A percentile compares a stretch with the other conserved stretches of the same genome.
phyloP scores from a whole-genome alignment of 208 protist species.

The Sergeia podlipaevii region DNA sequence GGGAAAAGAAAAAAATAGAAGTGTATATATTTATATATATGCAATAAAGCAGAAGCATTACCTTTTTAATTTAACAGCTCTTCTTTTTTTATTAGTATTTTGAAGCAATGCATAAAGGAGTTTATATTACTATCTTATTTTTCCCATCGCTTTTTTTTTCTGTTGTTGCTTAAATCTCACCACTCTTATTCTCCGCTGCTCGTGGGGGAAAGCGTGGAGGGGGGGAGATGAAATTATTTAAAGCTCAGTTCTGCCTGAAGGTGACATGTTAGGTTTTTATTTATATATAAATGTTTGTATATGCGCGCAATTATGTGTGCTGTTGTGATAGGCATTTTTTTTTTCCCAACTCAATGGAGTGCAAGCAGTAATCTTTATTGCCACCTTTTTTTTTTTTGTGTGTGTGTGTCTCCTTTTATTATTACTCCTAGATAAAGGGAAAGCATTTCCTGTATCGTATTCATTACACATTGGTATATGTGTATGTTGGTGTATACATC shows the following conservation, averaged over 20 bases:
- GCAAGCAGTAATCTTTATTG: constrained; percentile 3
- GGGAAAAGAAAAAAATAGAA: too few relatives aligned
- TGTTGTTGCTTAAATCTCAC: constrained; percentile 17
- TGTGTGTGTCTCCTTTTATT: not conserved
- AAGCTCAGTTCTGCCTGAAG: constrained; percentile 44
- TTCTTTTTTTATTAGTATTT: too few relatives aligned
- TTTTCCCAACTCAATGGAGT: too few relatives aligned
- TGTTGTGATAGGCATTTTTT: not conserved
- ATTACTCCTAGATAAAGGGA: not conserved
- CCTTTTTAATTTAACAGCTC: too few relatives aligned
- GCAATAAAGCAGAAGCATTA: too few relatives aligned
- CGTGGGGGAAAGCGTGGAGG: too few relatives aligned
- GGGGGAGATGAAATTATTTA: too few relatives aligned
- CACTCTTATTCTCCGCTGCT: too few relatives aligned
- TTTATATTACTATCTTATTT: too few relatives aligned
- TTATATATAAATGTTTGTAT: constrained; percentile 28
- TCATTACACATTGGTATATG: not conserved
- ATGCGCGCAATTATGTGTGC: constrained; percentile 8
- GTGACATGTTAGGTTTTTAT: constrained; percentile 25
- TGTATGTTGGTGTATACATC: constrained; percentile 10
- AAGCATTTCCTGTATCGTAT: not conserved
- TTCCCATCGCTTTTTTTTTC: constrained; percentile 8
- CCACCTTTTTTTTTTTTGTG: constrained; percentile 16
- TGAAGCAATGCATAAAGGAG: too few relatives aligned
- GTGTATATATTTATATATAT: too few relatives aligned